These are phyloP conservation scores for Rhodofomes roseus DNA, from an alignment of 1,284 basidiomycete species.

Conservation along the genomic window DNA sequence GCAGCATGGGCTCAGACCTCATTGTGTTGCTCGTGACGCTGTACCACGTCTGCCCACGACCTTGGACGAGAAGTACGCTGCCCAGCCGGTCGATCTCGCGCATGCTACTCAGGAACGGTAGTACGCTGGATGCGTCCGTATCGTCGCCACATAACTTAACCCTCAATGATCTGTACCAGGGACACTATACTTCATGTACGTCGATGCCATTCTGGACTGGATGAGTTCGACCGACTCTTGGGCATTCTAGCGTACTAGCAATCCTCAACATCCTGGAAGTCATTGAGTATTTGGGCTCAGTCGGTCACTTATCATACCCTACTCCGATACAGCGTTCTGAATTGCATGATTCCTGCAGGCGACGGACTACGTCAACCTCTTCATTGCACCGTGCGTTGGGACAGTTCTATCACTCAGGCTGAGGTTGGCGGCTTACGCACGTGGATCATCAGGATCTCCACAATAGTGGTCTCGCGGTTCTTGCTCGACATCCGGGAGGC, in stretches of 20 bases:
- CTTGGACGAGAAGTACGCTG: not conserved
- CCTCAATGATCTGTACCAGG: not conserved
- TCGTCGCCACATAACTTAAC: not conserved
- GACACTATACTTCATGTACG: not conserved
- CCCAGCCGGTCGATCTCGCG: not conserved
- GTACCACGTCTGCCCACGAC: not conserved
- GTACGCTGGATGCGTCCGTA: not conserved
- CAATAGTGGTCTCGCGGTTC: not conserved
- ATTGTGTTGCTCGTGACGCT: not conserved
- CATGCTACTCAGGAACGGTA: not conserved
- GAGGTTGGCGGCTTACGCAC: not conserved
- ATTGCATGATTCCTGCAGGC: not conserved
- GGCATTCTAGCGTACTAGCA: not conserved
- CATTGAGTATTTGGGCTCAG: not conserved
- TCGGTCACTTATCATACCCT: not conserved
- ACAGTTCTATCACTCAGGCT: not conserved
- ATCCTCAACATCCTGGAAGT: not conserved
- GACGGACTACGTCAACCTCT: not conserved
- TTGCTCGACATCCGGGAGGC: not conserved
- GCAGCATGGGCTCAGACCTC: not conserved
- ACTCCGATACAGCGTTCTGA: not conserved
- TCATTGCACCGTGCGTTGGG: not conserved
- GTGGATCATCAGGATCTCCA: not conserved
- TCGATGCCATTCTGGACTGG: no score
- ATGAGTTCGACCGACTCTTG: no score